These are phyloP conservation scores for Tricholoma sp. DNA, from an alignment of 768 basidiomycete genomes.

Conservation along the genomic window DNA sequence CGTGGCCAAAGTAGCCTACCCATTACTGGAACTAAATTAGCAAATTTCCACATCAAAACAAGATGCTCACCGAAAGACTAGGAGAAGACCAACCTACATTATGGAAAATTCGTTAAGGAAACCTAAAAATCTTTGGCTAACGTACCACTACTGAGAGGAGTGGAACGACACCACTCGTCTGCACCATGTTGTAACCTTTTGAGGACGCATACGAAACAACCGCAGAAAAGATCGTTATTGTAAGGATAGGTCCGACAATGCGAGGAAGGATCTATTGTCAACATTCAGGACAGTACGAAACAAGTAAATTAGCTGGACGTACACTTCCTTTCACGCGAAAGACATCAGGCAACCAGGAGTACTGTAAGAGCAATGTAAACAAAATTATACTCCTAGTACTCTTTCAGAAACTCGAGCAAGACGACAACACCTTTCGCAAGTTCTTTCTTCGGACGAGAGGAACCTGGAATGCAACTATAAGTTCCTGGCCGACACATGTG, in stretches of 20 bases:
- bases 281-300: neutral
- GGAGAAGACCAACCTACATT: slow-evolving; percentile 74
- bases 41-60: neutral
- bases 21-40: slow-evolving; percentile 43
- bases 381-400: neutral
- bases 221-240: slow-evolving; percentile 72
- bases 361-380: slow-evolving; percentile 34
- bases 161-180: slow-evolving; percentile 84
- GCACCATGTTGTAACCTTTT: slow-evolving; percentile 51
- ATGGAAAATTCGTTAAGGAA: neutral
- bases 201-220: slow-evolving; percentile 54
- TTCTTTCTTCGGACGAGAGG: slow-evolving; percentile 46
- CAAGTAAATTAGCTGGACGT: slow-evolving; percentile 21
- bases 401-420: neutral
- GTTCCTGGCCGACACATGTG: neutral
- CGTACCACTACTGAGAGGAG: slow-evolving; percentile 86
- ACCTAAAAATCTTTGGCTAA: slow-evolving; percentile 8
- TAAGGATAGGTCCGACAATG: slow-evolving; percentile 79
- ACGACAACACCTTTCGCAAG: slow-evolving; percentile 41
- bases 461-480: slow-evolving; percentile 18
- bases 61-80: slow-evolving; percentile 67
- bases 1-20: slow-evolving; percentile 34
- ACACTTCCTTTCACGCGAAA: slow-evolving; percentile 81
- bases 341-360: slow-evolving; percentile 89
- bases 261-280: slow-evolving; percentile 55